These are phyloP conservation scores for Geotrichum klebahnii DNA, from an alignment of 1,139 yeast genomes.

Conservation along the genomic window DNA sequence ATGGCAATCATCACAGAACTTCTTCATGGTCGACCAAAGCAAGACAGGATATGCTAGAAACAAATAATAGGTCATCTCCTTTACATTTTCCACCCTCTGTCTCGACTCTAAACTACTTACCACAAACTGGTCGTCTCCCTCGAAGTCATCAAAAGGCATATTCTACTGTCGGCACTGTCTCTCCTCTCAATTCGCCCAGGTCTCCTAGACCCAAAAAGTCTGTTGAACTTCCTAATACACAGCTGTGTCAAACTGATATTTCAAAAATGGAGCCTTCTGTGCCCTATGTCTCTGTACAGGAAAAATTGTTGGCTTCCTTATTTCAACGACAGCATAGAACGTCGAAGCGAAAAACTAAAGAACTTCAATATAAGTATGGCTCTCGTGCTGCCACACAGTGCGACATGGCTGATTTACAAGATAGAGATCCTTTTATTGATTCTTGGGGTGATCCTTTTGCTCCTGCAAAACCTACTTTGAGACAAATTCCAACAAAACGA, in stretches of 20 bases:
- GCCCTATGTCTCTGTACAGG: constrained; percentile 15
- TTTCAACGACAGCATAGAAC: constrained; percentile 16
- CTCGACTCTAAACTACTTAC: not conserved
- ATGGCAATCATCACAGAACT: constrained; percentile 1
- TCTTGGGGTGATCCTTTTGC: not conserved
- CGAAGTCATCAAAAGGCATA: constrained; percentile 7
- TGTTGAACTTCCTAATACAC: no score
- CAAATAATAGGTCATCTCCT: not conserved
- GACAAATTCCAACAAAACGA: not conserved
- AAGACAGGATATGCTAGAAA: not conserved
- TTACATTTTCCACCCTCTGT: not conserved
- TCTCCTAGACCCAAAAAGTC: no score
- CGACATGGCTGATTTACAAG: constrained; percentile 12
- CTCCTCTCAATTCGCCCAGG: no score
- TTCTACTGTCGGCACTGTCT: constrained; percentile 15
- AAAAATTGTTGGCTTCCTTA: constrained; percentile 17
- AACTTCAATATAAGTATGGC: constrained; percentile 1
- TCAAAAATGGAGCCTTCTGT: not conserved
- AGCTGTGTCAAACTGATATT: no score
- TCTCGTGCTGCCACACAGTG: constrained; percentile 21
- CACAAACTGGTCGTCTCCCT: not conserved
- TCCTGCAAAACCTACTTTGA: not conserved
- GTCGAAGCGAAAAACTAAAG: constrained; percentile 10
- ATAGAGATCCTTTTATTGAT: constrained; percentile 4
- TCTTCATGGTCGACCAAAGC: not conserved